Base-by-base conservation (phyloP, 2,329 filamentous ascomycete species). In the Penicillium sp. region DNA sequence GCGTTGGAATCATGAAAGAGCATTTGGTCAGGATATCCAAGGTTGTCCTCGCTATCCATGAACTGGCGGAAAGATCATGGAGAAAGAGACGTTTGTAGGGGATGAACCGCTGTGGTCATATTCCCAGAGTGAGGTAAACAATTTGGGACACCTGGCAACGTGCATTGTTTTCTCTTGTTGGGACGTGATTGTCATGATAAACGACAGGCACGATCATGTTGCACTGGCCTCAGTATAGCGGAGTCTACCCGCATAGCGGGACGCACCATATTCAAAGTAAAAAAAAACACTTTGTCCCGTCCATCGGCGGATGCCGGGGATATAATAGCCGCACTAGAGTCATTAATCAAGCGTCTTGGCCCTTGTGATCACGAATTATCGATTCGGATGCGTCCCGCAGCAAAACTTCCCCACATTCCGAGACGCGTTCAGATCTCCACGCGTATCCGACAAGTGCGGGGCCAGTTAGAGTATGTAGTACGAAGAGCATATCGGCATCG, bases 401-500 rank as follows among this genome's bases (percentile, higher is more conserved):
- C 56, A 19, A 24, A 30, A 51, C 17, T n/a, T 40, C 56, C 33
- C 64, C 64, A 64, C 64, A 66, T 66, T 35, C 64, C 64, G 64
- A 62, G 35, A 30, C 17, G n/a, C 57, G 47, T 51, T 1, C 44
- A 58, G 45, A 15, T 55, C 56, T 44, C 62, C 64, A 56, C 61
- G 50, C 42, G 17, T 28, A 28, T 19, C 42, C 59, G 45, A 44
- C 22, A 7, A 22, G n/a, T 66, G 64, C 64, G 64, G 62, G 64
- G 57, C 24, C 22, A 12, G 2, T 12, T 33, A 33, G 30, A 30
- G 50, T 58, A 30, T n/a, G 28, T 30, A 17, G 26, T n/a, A n/a
- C n/a, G 26, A 12, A 15, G 17, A 17, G 12, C 30, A 55, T 10
- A 56, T 64, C 62, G 64, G 62, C 58, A 38, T 64, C 64, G 62